A percentile compares a stretch with the other conserved stretches of the same genome.
Conservation (phyloP, 2,329 filamentous ascomycete genomes). For the Diaporthe vexans region DNA sequence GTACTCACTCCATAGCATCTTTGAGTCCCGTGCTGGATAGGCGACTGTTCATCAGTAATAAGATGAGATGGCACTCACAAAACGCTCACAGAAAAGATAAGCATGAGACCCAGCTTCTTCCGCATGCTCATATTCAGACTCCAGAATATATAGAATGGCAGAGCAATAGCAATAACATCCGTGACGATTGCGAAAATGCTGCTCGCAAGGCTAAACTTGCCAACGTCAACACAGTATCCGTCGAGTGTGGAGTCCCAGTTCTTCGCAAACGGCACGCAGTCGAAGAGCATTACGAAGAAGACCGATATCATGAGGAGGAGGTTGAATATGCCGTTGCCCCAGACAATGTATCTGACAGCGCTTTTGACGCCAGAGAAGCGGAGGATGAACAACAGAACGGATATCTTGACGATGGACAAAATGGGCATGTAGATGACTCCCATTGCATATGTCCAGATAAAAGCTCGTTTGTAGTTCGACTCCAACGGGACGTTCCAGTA, state of each 20-base stretch:
- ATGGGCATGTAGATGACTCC: slow-evolving; percentile 52
- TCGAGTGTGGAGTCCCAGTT: slow-evolving; percentile 44
- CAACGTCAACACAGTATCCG: slow-evolving; percentile 49
- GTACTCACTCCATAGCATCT: too few species aligned
- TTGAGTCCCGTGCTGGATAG: too few species aligned
- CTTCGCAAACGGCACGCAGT: slow-evolving; percentile 54
- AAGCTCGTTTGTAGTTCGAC: neutral
- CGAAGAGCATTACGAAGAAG: slow-evolving; percentile 55
- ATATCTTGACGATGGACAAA: slow-evolving; percentile 51
- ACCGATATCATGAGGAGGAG: slow-evolving; percentile 51
- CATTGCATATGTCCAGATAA: slow-evolving; percentile 48
- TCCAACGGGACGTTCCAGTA: slow-evolving; percentile 2
- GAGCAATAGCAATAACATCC: slow-evolving; percentile 30
- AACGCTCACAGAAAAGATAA: slow-evolving; percentile 51
- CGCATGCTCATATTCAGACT: slow-evolving; percentile 55
- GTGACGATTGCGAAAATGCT: slow-evolving; percentile 51
- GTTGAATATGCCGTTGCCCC: slow-evolving; percentile 46
- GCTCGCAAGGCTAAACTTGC: slow-evolving; percentile 46
- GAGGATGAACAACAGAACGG: slow-evolving; percentile 52
- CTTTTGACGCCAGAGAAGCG: slow-evolving; percentile 50
- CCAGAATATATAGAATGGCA: slow-evolving; percentile 58
- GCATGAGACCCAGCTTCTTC: slow-evolving; percentile 55
- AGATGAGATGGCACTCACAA: neutral
- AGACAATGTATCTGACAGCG: slow-evolving; percentile 48
- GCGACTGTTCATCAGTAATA: too few species aligned